Base-by-base conservation (phyloP, 2,329 filamentous ascomycete genomes). In the Neocucurbitaria cava region DNA sequence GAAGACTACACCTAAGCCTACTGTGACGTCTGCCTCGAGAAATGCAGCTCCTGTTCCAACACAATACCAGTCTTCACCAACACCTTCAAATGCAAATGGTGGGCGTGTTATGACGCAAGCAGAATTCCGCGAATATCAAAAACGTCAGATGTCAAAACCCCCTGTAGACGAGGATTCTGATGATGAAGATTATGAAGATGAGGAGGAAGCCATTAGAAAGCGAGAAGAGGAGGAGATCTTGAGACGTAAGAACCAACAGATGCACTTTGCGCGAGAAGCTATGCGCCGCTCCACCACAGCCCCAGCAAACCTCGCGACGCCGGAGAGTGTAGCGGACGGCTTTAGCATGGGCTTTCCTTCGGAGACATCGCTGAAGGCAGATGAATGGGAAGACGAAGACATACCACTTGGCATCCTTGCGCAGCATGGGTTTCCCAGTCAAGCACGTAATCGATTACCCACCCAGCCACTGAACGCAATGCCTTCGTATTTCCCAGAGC, bases 311-410 rank as follows among this genome's bases (percentile, higher is more conserved):
- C 49, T 54, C 10, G 64, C 53, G 20, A 51, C 61, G 13, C 58
- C 64, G 5, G 57, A 61, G 18, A 69, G 58, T 46, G 49, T 56
- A n/a, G 54, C 54, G 15, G 68, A 65, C 18, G 48, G 55, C 2
- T 47, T 61, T 28, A 50, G 55, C 31, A 71, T 62, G 58, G 71
- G 71, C 9, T 76, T 74, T 46, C 72, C 72, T 8, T 73, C 73
- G 0, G 72, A 75, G 45, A 68, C 64, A 4, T 76, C 71, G 4
- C 56, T 72, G 49, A 64, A 74, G 48, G 70, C 72, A 13, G 71
- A 73, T 42, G 68, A 76, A 43, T 76, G 72, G 73, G 66, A 70
- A 44, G 72, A 76, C 15, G 74, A 76, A 44, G 74, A 77, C 42
- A 63, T 76, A 21, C 74, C 74, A 24, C 59, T 77, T 10, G 74